Evolutionary conservation across 225 moss, liverwort and hornwort genomes (phyloP), one percentile per base, ranked within the genome.

Genomic region (Marchantia paleacea): DNA sequence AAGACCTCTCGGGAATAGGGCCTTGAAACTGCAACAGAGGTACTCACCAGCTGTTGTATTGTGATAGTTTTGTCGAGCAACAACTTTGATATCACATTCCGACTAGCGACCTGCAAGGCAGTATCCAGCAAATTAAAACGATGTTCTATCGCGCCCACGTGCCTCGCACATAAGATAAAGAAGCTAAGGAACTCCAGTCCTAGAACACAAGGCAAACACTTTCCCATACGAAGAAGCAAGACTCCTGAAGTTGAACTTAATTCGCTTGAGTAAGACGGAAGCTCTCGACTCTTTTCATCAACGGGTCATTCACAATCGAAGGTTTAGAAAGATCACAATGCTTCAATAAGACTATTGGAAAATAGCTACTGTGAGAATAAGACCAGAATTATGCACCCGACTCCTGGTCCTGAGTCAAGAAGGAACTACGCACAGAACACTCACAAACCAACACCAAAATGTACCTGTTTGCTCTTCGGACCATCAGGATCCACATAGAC

Each of bases 41-140:
- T 52, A 74, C 88, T 52, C 73, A 88, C 88, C 72, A 88, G 57
- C 18, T 85, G 68, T 63, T 88, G 83, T 6, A 85, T 73, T 12
- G 64, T 72, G 22, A 85, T 67, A 14, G 54, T 85, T 12, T 28
- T 81, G 10, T 79, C 75, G 7, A 75, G 79, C 19, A 88, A 31
- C 70, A 85, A 52, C 49, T 73, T 81, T 50, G 72, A 69, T 70
- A 88, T 79, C 26, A 71, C 81, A 63, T 53, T 73, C 28, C 75
- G 75, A 68, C 85, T 83, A 71, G 69, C 72, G 61, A 81, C 76
- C 88, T 88, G 83, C 87, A 39, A 49, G 50, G 24, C 48, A 51
- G 20, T 50, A 78, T 24, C 13, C 13, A 18, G 51, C 53, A 49
- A 1, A 30, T 65, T 47, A 76, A 5, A 61, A 60, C 60, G 6